Base-by-base conservation (phyloP, 495 filamentous ascomycete species). In the Xylaria cubensis region DNA sequence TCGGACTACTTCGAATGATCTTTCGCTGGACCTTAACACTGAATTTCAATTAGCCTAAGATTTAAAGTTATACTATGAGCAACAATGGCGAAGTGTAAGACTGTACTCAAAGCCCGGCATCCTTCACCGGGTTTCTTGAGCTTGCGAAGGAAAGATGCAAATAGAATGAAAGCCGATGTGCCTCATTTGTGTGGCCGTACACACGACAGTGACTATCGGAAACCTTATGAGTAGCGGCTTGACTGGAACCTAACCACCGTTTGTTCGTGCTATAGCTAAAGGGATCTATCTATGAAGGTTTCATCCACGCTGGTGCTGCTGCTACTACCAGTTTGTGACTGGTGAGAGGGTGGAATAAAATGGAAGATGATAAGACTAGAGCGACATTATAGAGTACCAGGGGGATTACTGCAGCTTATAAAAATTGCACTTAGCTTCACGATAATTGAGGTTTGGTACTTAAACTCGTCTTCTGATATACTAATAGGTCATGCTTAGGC, bases 401-500 rank as follows among this genome's bases (percentile, higher is more conserved):
- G 39, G 48, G 62, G 15, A 41, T 19, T 41, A 48, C 26, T 29
- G 26, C 26, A 29, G 26, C 26, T 29, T 29, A 29, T 29, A 29
- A 29, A 41, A 64, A 10, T n/a, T 64, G 62, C 62, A 41, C 15
- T 19, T 48, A n/a, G 62, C 42, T 29, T 48, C 12, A 21, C 15
- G 24, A 41, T 50, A 64, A 26, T 21, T 26, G 42, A 61, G 56
- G 56, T 39, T 15, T 1, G 39, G 56, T 19, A 19, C 15, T 29
- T 29, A 29, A 29, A 29, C 26, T 29, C 26, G 26, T 29, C 26
- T 29, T 29, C 2, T 29, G 26, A 29, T n/a, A n/a, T n/a, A n/a
- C n/a, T n/a, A n/a, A n/a, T n/a, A n/a, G n/a, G n/a, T n/a, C 32
- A 34, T 34, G 32, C 62, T 64, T 64, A 64, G 62, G 42, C n/a